Percentiles rank a stretch among this genome's conserved stretches.
These are phyloP conservation scores for Lactarius hatsudake DNA, from an alignment of 768 basidiomycete genomes.

Conservation along the genomic window DNA sequence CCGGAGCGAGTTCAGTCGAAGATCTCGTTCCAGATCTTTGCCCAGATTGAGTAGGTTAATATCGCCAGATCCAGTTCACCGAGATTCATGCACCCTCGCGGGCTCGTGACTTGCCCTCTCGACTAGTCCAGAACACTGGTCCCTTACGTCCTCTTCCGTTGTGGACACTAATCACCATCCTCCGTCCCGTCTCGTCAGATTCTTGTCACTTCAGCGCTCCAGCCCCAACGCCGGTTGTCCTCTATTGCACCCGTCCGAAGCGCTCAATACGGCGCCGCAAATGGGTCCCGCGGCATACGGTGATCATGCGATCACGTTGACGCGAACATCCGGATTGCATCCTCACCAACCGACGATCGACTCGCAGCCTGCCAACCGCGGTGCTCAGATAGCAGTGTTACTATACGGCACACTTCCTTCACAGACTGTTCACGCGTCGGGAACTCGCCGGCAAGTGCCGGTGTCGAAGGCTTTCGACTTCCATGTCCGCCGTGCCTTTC, in stretches of 20 bases:
- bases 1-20: conserved; percentile 21
- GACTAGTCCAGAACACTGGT: neutral
- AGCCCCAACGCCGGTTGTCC: neutral
- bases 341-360: conserved; percentile 20
- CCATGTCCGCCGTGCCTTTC: conserved; percentile 1
- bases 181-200: neutral
- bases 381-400: neutral
- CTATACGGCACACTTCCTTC: neutral
- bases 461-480: neutral
- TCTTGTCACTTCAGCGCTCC: neutral
- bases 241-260: neutral
- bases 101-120: neutral
- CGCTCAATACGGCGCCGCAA: conserved; percentile 17
- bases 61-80: conserved; percentile 14
- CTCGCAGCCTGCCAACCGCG: neutral
- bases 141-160: neutral
- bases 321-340: neutral
- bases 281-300: conserved; percentile 13
- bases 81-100: neutral
- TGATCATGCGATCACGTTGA: neutral
- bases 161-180: neutral
- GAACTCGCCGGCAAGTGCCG: neutral
- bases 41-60: conserved; percentile 19
- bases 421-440: neutral
- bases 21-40: conserved; percentile 11